Base-by-base conservation (phyloP, 2,329 filamentous ascomycete species). In the Trichoderma gracile region DNA sequence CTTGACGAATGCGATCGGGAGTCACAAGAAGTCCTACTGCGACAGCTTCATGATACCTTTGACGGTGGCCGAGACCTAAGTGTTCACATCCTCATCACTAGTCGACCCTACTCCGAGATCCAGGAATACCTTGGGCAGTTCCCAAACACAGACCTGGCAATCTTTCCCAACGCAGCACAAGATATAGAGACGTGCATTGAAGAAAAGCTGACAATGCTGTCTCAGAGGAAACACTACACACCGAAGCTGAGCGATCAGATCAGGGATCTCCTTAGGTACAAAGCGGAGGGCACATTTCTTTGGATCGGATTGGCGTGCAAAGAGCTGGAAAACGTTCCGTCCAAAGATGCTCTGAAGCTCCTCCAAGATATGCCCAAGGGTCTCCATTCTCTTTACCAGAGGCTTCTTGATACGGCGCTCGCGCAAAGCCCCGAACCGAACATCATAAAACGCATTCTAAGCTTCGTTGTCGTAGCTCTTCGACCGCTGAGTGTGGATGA, bases 241-340 rank as follows among this genome's bases (percentile, higher is more conserved):
- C 42, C 55, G 15, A 68, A 65, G 46, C 52, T 66, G n/a, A 65
- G 65, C 27, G 42, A 55, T 0, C 59, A 70, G 38, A 55, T 71
- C 14, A 64, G 52, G 6, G 45, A 66, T 9, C 66, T 68, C 5
- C 69, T 73, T 7, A 52, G 61, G 46, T 52, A 66, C 15, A 73
- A 69, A 45, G 67, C 68, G 5, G 67, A 68, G 52, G 66, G 67
- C 9, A 72, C 65, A 14, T 72, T 72, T 23, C 64, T 72, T 14
- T 72, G 69, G 70, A 61, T 71, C 23, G 68, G 68, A 30, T 66
- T 69, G 25, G 70, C 68, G 14, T 70, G 71, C 30, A 49, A 66
- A 49, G 69, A 69, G 30, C 66, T 72, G 1, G 64, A 68, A 19
- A 42, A 54, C 12, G 45, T 67, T 27, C 59, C 63, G 25, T 69